These are phyloP conservation scores for Penicillium herquei DNA, from an alignment of 495 filamentous ascomycete species.

Conservation along the genomic window DNA sequence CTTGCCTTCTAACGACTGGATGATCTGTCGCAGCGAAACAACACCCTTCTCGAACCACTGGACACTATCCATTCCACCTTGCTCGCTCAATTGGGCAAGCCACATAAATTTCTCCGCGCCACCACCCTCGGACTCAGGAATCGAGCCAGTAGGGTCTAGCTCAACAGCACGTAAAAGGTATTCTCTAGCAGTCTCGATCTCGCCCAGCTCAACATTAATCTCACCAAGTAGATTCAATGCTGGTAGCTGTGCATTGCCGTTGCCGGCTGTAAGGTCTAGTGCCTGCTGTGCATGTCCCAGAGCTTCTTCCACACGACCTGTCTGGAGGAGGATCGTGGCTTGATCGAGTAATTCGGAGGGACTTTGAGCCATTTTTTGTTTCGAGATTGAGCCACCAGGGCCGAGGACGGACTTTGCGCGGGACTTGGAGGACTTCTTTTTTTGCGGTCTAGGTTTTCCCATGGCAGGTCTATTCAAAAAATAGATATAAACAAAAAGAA, in stretches of 20 bases:
- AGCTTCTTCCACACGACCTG: conserved; percentile 66
- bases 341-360: conserved; percentile 60
- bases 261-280: conserved; percentile 45
- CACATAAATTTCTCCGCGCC: conserved; percentile 95
- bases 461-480: conserved; percentile 27
- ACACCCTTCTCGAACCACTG: conserved; percentile 85
- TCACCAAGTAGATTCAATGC: conserved; percentile 79
- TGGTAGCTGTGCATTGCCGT: conserved; percentile 49
- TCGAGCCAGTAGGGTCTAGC: conserved; percentile 68
- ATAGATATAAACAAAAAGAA: conserved; percentile 1
- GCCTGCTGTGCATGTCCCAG: conserved; percentile 63
- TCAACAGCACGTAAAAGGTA: conserved; percentile 68
- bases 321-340: conserved; percentile 67
- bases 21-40: conserved; percentile 60
- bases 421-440: conserved; percentile 46
- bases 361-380: conserved; percentile 48
- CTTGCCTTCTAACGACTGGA: conserved; percentile 51
- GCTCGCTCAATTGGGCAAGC: conserved; percentile 87
- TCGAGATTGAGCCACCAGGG: conserved; percentile 43
- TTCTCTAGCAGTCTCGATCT: conserved; percentile 65
- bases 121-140: conserved; percentile 62
- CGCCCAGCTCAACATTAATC: conserved; percentile 80
- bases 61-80: conserved; percentile 81
- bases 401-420: conserved; percentile 48
- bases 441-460: conserved; percentile 47